Percentiles rank a stretch among this genome's conserved stretches.
phyloP scores from a whole-genome alignment of 345 rosid genomes.

The Mercurialis annua region DNA sequence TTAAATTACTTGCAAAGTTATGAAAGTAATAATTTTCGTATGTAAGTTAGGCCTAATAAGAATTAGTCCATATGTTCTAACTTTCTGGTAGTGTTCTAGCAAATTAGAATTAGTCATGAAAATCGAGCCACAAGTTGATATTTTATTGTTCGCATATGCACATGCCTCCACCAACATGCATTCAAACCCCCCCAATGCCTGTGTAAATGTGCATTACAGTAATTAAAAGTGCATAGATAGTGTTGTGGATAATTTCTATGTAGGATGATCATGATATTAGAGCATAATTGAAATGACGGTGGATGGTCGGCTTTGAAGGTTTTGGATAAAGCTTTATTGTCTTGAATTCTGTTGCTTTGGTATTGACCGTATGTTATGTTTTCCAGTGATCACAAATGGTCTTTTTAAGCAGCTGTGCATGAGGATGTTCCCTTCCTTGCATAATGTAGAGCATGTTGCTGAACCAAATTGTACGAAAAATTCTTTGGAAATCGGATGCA shows the following conservation, averaged over 20 bases:
- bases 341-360: background rate
- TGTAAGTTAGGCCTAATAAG: too few species aligned
- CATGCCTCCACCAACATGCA: background rate
- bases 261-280: too few species aligned
- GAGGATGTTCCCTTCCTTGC: conserved; percentile 60
- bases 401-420: conserved; percentile 64
- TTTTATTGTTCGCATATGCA: background rate
- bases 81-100: background rate
- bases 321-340: background rate
- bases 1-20: too few species aligned
- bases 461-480: conserved; percentile 29
- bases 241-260: too few species aligned
- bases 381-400: conserved; percentile 55
- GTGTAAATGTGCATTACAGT: background rate
- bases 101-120: background rate
- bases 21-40: too few species aligned
- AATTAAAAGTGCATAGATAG: too few species aligned
- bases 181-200: background rate
- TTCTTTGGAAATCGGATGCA: conserved; percentile 47
- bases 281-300: background rate
- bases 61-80: too few species aligned
- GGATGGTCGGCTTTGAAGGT: background rate
- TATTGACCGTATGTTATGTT: conserved; percentile 12
- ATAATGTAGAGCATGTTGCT: conserved; percentile 40
- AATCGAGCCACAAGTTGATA: too few species aligned